Base-by-base conservation (phyloP, 176 grass and related monocot species). In the Metroxylon sagu region DNA sequence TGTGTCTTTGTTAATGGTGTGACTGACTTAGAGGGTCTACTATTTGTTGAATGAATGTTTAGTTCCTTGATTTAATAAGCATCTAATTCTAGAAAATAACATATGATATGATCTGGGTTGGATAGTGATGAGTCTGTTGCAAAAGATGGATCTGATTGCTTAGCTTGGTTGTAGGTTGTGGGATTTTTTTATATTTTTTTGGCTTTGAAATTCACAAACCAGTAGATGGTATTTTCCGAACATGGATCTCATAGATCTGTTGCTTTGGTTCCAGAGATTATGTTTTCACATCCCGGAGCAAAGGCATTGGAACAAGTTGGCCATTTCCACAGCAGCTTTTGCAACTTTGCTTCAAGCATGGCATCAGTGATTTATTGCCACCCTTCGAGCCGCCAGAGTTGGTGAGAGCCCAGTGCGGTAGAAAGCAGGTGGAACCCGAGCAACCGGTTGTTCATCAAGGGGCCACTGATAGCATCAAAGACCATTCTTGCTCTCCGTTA, bases 371-470 rank as follows among this genome's bases (percentile, higher is more conserved):
- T 85, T 54, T 80, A 49, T 48, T 98, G 31, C 88, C 93, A 49
- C 93, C 93, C 61, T 98, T 92, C 48, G 88, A 98, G 78, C 84
- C 82, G 30, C 81, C 88, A 0, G 69, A 85, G 83, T 70, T 76
- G 65, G 79, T 89, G 50, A 76, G 85, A 67, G 71, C 70, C 54
- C 71, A 23, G 26, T 69, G 76, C 43, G 49, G 76, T 49, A 59
- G 54, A 58, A 72, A 59, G 74, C 54, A 17, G 43, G 59, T 54
- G 56, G 73, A 75, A 72, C 4, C 49, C 35, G 65, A 68, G 6
- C 81, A 61, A 71, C 65, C 70, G 65, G 26, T 52, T 60, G 58
- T 23, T 23, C 21, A 23, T 23, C 21, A 23, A 23, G 17, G 67
- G 19, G 27, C 64, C 61, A 56, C 60, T 74, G 31, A 29, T 43